Evolutionary conservation across 371 early-diverging fungal genomes (phyloP).

Genomic region (Conidiobolus incongruus): DNA sequence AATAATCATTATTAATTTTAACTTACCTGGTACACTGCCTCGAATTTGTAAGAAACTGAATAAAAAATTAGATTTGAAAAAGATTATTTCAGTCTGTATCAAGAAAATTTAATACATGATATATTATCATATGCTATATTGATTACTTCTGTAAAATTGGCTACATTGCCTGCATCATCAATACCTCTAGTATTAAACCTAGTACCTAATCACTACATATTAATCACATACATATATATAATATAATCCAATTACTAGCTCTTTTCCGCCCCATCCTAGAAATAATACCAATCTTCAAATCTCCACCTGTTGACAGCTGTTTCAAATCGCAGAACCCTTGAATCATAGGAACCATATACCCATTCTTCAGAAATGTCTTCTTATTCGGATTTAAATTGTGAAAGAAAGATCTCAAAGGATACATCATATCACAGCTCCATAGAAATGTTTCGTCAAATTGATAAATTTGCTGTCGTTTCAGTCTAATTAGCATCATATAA

Average conservation of each 20-base stretch:
- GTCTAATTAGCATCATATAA: neutral
- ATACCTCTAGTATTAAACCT: constrained; percentile 91
- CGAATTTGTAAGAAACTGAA: constrained; percentile 63
- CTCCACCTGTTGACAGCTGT: constrained; percentile 15
- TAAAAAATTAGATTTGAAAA: constrained; percentile 27
- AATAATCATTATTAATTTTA: neutral
- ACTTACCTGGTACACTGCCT: constrained; percentile 72
- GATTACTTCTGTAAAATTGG: constrained; percentile 90
- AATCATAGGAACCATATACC: constrained; percentile 35
- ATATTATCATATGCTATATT: neutral
- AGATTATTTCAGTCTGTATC: constrained; percentile 41
- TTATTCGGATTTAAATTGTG: constrained; percentile 13
- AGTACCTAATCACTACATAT: constrained; percentile 27
- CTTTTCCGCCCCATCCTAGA: constrained; percentile 84
- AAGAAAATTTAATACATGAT: neutral
- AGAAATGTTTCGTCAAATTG: constrained; percentile 48
- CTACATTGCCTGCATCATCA: constrained; percentile 88
- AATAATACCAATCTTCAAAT: constrained; percentile 42
- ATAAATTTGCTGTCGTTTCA: constrained; percentile 4
- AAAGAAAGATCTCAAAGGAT: constrained; percentile 53
- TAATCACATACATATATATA: neutral
- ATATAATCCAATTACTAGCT: constrained; percentile 26
- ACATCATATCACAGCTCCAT: constrained; percentile 73
- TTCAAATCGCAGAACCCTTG: constrained; percentile 40
- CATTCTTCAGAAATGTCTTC: constrained; percentile 45